Evolutionary conservation across 768 basidiomycete species (phyloP).

Genomic region (Lenzites betulinus): DNA sequence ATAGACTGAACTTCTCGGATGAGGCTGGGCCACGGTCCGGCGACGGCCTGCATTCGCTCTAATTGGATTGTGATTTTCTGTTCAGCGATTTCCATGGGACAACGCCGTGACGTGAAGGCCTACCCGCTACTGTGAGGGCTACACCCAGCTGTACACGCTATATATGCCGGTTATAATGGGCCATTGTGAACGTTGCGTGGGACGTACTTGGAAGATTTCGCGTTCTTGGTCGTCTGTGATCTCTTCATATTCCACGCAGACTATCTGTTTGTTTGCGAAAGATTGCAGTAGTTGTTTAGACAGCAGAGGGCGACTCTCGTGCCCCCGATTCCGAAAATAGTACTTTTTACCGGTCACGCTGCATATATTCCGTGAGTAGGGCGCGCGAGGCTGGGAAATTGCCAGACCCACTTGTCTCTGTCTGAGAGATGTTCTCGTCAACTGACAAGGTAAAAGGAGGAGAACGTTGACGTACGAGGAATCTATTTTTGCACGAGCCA

Average conservation of each 20-base stretch:
- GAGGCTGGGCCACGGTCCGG: conserved; percentile 58
- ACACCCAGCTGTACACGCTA: conserved; percentile 79
- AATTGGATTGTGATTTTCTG: too few relatives aligned
- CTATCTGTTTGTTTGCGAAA: conserved; percentile 72
- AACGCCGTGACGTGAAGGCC: conserved; percentile 1
- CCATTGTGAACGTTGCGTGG: too few relatives aligned
- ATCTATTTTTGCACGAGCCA: conserved; percentile 1
- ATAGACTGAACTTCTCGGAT: conserved; percentile 54
- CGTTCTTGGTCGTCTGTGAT: conserved; percentile 57
- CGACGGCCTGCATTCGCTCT: conserved; percentile 72
- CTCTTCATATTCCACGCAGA: conserved; percentile 66
- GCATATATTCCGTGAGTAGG: background rate
- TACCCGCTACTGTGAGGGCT: conserved; percentile 70
- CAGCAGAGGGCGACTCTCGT: conserved; percentile 36
- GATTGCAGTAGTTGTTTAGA: conserved; percentile 53
- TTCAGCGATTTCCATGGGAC: too few relatives aligned
- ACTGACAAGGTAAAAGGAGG: background rate
- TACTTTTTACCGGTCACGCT: conserved; percentile 47
- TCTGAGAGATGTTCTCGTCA: conserved; percentile 4
- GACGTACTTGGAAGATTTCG: conserved; percentile 67
- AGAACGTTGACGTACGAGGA: conserved; percentile 19
- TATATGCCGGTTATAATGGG: too few relatives aligned
- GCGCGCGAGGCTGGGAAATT: too few relatives aligned
- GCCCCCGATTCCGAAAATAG: conserved; percentile 45
- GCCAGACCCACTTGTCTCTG: conserved; percentile 16